Evolutionary conservation across 148 eudicot genomes (phyloP), one percentile per base, ranked within the genome.

Genomic region (Camellia lanceoleosa): DNA sequence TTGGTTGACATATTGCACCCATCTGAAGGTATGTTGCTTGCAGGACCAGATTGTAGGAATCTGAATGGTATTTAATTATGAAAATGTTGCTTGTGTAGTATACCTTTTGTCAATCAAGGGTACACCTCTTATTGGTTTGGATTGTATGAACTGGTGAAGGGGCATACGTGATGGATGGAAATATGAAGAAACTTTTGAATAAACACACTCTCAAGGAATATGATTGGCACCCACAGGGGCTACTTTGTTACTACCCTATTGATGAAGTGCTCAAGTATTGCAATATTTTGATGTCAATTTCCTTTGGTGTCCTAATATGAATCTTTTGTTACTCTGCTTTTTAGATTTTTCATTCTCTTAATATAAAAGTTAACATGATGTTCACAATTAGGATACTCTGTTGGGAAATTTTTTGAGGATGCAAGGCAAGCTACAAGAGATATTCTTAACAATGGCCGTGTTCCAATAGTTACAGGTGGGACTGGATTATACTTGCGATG

Each of bases 401-500:
- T 84, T 86, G 99, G 99, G 82, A 80, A 87, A 84, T 95, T 93
- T 87, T 95, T 85, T 78, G 94, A 89, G 79, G 99, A 95, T 85
- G 98, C 95, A 60, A 93, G 99, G 87, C 85, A 80, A 85, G 87
- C 88, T 80, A 91, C 99, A n/a, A 86, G 76, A 83, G 97, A 92
- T 72, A 80, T 93, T 82, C 93, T 95, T 86, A 78, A 84, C 78
- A 83, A 85, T 56, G 98, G 93, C 3, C 93, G 85, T 79, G 98
- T 95, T 82, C 99, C 99, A 16, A 88, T 95, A 87, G 87, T 95
- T 84, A 89, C 90, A 61, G 99, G 99, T 72, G 99, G 99, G 51
- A 95, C 99, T 75, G 99, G 98, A 69, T 85, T 95, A 82, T 95
- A 95, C 83, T 82, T 95, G 87, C 92, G 99, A 52, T 95, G 99